Percentiles rank a stretch among this genome's conserved stretches.
Evolutionary conservation across 805 yeast species (phyloP).

Genomic region (Nakazawaea sp.): DNA sequence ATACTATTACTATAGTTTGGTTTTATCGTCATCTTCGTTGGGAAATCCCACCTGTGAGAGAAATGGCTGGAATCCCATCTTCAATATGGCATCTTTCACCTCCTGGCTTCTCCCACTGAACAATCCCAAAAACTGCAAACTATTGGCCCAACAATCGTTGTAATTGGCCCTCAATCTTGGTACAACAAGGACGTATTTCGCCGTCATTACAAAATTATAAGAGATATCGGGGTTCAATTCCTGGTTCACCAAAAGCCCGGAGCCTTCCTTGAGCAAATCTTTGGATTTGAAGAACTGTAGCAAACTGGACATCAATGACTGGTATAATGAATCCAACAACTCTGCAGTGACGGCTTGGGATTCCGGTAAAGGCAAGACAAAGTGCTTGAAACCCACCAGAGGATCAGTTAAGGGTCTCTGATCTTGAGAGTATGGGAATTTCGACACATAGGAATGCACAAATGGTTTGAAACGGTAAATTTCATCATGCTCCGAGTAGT

Average conservation of each 20-base stretch:
- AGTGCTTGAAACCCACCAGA: slow-evolving; percentile 77
- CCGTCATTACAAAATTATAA: slow-evolving; percentile 78
- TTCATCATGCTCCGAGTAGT: slow-evolving; percentile 28
- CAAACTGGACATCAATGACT: slow-evolving; percentile 62
- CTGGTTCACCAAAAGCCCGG: slow-evolving; percentile 24
- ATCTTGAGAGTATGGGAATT: not conserved
- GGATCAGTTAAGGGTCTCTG: slow-evolving; percentile 50
- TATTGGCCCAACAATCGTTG: slow-evolving; percentile 60
- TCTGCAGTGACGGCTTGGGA: slow-evolving; percentile 37
- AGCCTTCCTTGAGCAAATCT: slow-evolving; percentile 36
- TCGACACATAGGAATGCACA: not conserved
- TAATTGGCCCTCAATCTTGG: slow-evolving; percentile 64
- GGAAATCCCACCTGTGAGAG: slow-evolving; percentile 61
- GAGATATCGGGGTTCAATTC: slow-evolving; percentile 29
- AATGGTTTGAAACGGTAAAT: slow-evolving; percentile 11
- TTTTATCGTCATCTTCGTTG: slow-evolving; percentile 27
- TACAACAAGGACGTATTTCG: slow-evolving; percentile 74
- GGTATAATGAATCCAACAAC: slow-evolving; percentile 57
- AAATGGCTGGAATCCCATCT: slow-evolving; percentile 43
- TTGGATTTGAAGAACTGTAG: slow-evolving; percentile 36
- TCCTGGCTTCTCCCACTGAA: slow-evolving; percentile 67
- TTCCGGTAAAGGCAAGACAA: slow-evolving; percentile 52
- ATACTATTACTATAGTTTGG: too few relatives aligned
- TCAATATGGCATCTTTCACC: slow-evolving; percentile 37
- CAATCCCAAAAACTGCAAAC: slow-evolving; percentile 78